phyloP scores from a whole-genome alignment of 257 asterid genomes.

The Misopates orontium region DNA sequence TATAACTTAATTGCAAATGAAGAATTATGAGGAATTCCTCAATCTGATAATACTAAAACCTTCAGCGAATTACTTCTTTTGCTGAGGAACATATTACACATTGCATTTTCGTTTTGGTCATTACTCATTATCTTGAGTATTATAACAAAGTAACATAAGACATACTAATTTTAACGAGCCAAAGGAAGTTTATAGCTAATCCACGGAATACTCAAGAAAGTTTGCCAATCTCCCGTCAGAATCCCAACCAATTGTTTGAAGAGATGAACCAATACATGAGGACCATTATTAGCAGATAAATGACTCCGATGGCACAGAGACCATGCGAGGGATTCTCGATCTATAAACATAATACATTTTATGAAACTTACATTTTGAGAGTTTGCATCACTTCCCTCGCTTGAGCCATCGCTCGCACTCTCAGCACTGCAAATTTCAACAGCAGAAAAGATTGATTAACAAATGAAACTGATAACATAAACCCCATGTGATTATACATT shows the following conservation, averaged over 20 bases:
- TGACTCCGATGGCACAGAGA: neutral
- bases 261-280: neutral
- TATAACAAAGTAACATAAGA: too few relatives aligned
- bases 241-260: neutral
- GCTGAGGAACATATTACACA: too few relatives aligned
- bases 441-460: slow-evolving; percentile 13
- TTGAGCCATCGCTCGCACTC: slow-evolving; percentile 84
- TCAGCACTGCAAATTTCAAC: slow-evolving; percentile 67
- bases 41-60: too few relatives aligned
- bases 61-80: too few relatives aligned
- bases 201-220: too few relatives aligned
- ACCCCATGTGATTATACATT: neutral
- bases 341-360: neutral
- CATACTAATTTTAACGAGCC: too few relatives aligned
- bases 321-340: neutral
- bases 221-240: too few relatives aligned
- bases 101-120: too few relatives aligned
- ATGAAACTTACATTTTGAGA: slow-evolving; percentile 33
- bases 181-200: too few relatives aligned
- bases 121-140: too few relatives aligned
- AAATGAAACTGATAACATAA: slow-evolving; percentile 12
- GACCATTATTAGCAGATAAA: neutral
- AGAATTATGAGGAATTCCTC: too few relatives aligned
- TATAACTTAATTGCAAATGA: neutral
- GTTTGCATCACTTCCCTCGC: slow-evolving; percentile 87